Evolutionary conservation across 2,329 filamentous ascomycete genomes (phyloP), one percentile per base, ranked within the genome.

Genomic region (Trichoderma koningiopsis): DNA sequence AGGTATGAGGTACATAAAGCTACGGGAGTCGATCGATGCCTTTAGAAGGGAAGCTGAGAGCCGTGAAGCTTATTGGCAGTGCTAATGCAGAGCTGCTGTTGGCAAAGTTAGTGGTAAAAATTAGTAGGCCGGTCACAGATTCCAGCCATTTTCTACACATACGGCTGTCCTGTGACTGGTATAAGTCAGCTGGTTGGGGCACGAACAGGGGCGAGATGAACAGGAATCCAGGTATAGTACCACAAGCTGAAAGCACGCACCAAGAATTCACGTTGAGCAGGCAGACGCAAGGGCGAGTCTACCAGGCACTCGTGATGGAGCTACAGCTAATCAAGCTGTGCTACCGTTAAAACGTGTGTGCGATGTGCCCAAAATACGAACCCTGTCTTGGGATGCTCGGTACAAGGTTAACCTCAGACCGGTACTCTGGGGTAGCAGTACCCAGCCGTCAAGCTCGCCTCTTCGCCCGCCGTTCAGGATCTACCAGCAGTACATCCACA

Each of bases 121-220:
- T 13, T n/a, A n/a, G n/a, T 24, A 19, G 53, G 53, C 53, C 19
- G 27, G 53, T 16, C 27, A n/a, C 27, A 56, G 27, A 31, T 24
- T 37, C 13, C 27, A 27, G 14, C 40, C 58, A 24, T 14, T 52
- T 52, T 35, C 31, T 52, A 35, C 40, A 43, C 6, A 19, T n/a
- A 43, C 40, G n/a, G 16, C 16, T 37, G 27, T 57, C 62, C 29
- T 53, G 57, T 65, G 62, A 65, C 62, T 43, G 52, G 56, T 57
- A 16, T n/a, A 57, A 68, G 66, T 68, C 66, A 63, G 57, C 66
- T 60, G 58, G 66, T 56, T 27, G 33, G 58, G 29, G 43, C 49
- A 58, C 66, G 14, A 58, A 62, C 57, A 52, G n/a, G n/a, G 40
- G 40, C 40, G 40, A 43, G 40, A n/a, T 8, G 33, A 29, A 16